These are phyloP conservation scores for Rosa persica DNA, from an alignment of 306 rosid genomes.

Conservation along the genomic window DNA sequence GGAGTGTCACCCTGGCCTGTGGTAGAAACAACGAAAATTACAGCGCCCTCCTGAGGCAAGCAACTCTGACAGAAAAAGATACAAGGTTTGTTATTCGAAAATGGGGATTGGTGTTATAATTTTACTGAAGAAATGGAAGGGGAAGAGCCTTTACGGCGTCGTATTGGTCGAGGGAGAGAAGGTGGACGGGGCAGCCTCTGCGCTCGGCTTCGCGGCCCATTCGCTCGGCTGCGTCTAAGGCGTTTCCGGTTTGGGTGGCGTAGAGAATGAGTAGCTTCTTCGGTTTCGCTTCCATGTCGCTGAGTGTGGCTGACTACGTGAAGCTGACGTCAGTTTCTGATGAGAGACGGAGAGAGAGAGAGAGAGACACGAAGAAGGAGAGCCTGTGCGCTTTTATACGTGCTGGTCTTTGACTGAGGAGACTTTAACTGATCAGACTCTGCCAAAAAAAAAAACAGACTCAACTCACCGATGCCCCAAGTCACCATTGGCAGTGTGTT, in stretches of 20 bases:
- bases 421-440: no score
- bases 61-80: slow-evolving; percentile 37
- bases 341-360: not conserved
- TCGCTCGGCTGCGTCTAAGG: slow-evolving; percentile 87
- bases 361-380: no score
- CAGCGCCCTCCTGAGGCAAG: slow-evolving; percentile 59
- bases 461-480: no score
- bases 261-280: slow-evolving; percentile 63
- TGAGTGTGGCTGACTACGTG: not conserved
- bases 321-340: not conserved
- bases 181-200: slow-evolving; percentile 51
- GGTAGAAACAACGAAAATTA: slow-evolving; percentile 87
- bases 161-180: slow-evolving; percentile 62
- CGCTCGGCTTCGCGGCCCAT: slow-evolving; percentile 79
- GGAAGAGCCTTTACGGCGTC: slow-evolving; percentile 42
- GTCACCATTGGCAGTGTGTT: no score
- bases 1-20: slow-evolving; percentile 97
- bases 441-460: no score
- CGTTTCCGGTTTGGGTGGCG: slow-evolving; percentile 83
- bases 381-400: not conserved
- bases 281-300: slow-evolving; percentile 35
- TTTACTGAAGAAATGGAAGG: not conserved
- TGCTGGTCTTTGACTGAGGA: not conserved
- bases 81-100: not conserved
- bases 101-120: not conserved